A percentile compares a stretch with the other conserved stretches of the same genome.
These are phyloP conservation scores for Tolypocladium sp. DNA, from an alignment of 2,329 filamentous ascomycete genomes.

Conservation along the genomic window DNA sequence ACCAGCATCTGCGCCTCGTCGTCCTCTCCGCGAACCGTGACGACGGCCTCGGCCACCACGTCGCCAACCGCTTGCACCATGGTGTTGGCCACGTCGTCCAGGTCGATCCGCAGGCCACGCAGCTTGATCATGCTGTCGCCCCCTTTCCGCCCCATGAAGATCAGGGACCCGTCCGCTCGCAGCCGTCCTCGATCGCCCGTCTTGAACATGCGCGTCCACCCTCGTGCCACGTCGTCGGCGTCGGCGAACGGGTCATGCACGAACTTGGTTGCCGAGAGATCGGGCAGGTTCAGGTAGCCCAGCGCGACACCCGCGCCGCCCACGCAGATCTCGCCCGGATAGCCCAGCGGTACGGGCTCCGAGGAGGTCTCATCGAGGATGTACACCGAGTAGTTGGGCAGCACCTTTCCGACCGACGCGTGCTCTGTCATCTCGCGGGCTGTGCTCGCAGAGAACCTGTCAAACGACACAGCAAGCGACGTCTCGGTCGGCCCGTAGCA, in stretches of 20 bases:
- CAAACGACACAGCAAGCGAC: constrained; percentile 4
- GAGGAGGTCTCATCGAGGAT: constrained; percentile 25
- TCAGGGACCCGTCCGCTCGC: constrained; percentile 20
- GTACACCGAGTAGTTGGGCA: constrained; percentile 27
- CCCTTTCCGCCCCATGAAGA: constrained; percentile 25
- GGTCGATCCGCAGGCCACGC: constrained; percentile 33
- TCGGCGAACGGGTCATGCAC: constrained; percentile 2
- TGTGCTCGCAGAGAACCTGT: background rate
- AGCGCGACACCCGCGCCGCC: constrained; percentile 28
- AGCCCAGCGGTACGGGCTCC: constrained; percentile 6
- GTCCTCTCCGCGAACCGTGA: constrained; percentile 8
- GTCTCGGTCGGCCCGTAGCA: constrained; percentile 22
- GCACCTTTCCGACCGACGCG: constrained; percentile 7
- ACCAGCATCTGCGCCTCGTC: constrained; percentile 12
- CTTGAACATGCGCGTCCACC: constrained; percentile 22
- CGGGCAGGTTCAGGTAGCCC: constrained; percentile 27
- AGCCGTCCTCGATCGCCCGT: constrained; percentile 31
- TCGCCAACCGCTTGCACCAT: constrained; percentile 12
- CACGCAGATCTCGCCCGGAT: constrained; percentile 13
- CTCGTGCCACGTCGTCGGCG: constrained; percentile 4
- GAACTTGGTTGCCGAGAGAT: background rate
- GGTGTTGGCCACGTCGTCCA: constrained; percentile 26
- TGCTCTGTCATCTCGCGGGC: background rate
- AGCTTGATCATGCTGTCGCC: constrained; percentile 38
- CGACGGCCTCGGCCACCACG: constrained; percentile 11